Conservation (phyloP, 192 early-diverging fungal genomes). For the Coemansia erecta region DNA sequence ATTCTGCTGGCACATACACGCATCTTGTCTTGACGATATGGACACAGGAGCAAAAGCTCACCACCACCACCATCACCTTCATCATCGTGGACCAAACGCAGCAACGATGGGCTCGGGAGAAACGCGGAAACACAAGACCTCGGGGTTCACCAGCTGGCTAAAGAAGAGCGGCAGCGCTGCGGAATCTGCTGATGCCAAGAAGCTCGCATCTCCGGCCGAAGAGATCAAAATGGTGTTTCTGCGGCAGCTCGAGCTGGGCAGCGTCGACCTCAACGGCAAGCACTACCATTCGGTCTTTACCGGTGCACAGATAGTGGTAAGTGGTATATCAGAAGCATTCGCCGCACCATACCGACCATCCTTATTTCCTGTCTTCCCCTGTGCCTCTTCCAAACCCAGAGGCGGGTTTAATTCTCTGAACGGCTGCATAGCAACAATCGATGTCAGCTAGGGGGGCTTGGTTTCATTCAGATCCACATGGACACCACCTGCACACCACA, state of each 20-base stretch:
- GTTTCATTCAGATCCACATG: conserved; percentile 5
- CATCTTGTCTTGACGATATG: not conserved
- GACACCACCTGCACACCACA: not conserved
- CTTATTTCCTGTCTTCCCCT: not conserved
- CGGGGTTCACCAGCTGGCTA: conserved; percentile 49
- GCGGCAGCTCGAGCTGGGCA: conserved; percentile 45
- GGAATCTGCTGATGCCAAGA: conserved; percentile 29
- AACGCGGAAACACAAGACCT: conserved; percentile 23
- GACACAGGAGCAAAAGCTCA: conserved; percentile 5
- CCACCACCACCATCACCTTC: conserved; percentile 3
- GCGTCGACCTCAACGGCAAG: conserved; percentile 39
- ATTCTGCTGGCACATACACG: too few relatives aligned
- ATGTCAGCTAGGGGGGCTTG: not conserved
- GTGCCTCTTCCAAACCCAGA: too few relatives aligned
- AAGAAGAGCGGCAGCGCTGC: conserved; percentile 23
- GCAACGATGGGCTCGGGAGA: not conserved
- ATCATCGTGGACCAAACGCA: not conserved
- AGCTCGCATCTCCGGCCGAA: conserved; percentile 53
- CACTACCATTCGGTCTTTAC: conserved; percentile 54
- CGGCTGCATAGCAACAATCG: too few relatives aligned
- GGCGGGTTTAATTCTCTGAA: too few relatives aligned
- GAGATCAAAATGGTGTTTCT: conserved; percentile 53
- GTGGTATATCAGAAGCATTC: conserved; percentile 6
- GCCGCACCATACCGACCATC: too few relatives aligned
- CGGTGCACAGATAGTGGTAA: conserved; percentile 53